phyloP scores from a whole-genome alignment of 192 early-diverging fungal species.

The Cetraspora pellucida region DNA sequence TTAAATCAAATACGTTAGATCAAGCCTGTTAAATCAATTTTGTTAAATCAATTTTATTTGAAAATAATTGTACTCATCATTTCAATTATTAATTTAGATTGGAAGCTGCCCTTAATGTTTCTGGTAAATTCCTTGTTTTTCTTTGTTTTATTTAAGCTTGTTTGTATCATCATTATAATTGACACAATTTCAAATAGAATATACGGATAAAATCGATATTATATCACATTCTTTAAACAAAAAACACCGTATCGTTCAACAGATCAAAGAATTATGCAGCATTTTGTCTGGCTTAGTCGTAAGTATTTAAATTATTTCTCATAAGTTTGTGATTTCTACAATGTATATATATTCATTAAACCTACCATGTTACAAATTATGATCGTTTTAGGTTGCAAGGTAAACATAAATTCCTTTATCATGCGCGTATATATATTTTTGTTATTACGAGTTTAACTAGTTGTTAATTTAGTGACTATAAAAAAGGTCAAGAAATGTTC shows the following conservation, averaged over 20 bases:
- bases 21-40: no score
- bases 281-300: slow-evolving; percentile 91
- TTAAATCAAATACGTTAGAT: no score
- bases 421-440: background rate
- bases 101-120: slow-evolving; percentile 92
- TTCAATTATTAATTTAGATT: slow-evolving; percentile 45
- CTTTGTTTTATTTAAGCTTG: background rate
- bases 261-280: slow-evolving; percentile 96
- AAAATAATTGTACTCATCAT: no score
- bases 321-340: background rate
- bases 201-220: slow-evolving; percentile 63
- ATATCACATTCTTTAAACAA: slow-evolving; percentile 82
- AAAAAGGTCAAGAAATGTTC: slow-evolving; percentile 78
- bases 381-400: slow-evolving; percentile 35
- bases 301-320: background rate
- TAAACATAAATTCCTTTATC: background rate
- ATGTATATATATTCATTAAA: background rate
- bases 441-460: background rate
- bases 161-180: background rate
- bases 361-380: background rate
- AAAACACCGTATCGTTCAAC: slow-evolving; percentile 84
- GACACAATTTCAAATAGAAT: slow-evolving; percentile 43
- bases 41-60: no score
- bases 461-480: slow-evolving; percentile 63
- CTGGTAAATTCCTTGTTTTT: slow-evolving; percentile 33